Conservation (phyloP, 371 early-diverging fungal species). For the Parasitella parasitica region DNA sequence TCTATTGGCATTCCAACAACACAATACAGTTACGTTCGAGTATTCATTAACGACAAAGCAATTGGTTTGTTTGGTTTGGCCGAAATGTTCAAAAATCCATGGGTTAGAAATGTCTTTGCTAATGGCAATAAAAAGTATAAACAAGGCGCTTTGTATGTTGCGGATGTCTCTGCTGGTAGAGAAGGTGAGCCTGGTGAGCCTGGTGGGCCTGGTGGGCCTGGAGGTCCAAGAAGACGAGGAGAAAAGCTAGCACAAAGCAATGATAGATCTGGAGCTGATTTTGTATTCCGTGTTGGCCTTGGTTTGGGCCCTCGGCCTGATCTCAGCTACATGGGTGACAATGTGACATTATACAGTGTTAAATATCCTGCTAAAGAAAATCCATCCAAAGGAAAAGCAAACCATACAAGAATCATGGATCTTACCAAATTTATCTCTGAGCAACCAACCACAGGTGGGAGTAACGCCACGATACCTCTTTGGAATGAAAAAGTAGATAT, state of each 20-base stretch:
- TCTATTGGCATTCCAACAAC: slow-evolving; percentile 45
- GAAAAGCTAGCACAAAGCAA: neutral
- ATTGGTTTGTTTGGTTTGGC: slow-evolving; percentile 36
- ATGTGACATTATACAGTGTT: slow-evolving; percentile 15
- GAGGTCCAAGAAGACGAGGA: neutral
- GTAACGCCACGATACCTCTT: neutral
- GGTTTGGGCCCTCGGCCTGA: neutral
- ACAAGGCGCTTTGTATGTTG: slow-evolving; percentile 22
- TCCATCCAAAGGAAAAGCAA: neutral
- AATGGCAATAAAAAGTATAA: slow-evolving; percentile 24
- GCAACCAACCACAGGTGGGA: neutral
- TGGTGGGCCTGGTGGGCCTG: neutral
- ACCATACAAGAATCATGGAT: slow-evolving; percentile 15
- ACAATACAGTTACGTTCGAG: slow-evolving; percentile 36
- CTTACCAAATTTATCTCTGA: slow-evolving; percentile 16
- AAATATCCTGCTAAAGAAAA: slow-evolving; percentile 8
- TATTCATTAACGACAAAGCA: slow-evolving; percentile 29
- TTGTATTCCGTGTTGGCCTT: neutral
- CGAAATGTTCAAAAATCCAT: slow-evolving; percentile 31
- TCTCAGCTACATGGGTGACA: slow-evolving; percentile 22
- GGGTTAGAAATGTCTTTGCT: slow-evolving; percentile 34
- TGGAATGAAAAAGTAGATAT: slow-evolving; percentile 13
- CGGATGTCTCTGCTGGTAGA: slow-evolving; percentile 21
- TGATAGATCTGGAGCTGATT: neutral
- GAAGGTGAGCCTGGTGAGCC: neutral